A percentile compares a stretch with the other conserved stretches of the same genome.
Evolutionary conservation across 2,329 filamentous ascomycete species (phyloP).

Genomic region (Claviceps sp.): DNA sequence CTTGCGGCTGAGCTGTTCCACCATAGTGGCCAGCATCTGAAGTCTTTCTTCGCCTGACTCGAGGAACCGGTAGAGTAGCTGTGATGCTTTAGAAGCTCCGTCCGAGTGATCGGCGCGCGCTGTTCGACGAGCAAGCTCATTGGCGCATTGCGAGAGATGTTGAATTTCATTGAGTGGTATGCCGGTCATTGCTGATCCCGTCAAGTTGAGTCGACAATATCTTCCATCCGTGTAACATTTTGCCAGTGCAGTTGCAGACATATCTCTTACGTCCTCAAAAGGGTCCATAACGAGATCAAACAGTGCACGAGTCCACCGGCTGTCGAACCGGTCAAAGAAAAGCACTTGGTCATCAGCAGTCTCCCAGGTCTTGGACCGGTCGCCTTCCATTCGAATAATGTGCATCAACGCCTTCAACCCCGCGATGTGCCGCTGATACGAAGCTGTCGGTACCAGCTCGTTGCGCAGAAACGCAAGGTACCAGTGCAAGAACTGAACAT

Average conservation of each 20-base stretch:
- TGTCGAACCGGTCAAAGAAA: slow-evolving; percentile 30
- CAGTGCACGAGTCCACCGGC: slow-evolving; percentile 46
- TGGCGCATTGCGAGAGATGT: slow-evolving; percentile 37
- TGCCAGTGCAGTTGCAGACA: slow-evolving; percentile 35
- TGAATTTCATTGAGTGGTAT: slow-evolving; percentile 21
- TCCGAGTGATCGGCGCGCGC: slow-evolving; percentile 87
- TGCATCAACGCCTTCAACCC: slow-evolving; percentile 57
- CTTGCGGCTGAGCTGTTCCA: slow-evolving; percentile 51
- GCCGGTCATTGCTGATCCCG: slow-evolving; percentile 5
- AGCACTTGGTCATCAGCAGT: slow-evolving; percentile 24
- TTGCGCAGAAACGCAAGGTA: slow-evolving; percentile 58
- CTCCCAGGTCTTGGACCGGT: slow-evolving; percentile 29
- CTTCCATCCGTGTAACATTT: slow-evolving; percentile 31
- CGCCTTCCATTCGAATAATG: slow-evolving; percentile 57
- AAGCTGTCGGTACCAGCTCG: slow-evolving; percentile 68
- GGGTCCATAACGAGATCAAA: slow-evolving; percentile 76
- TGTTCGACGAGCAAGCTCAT: slow-evolving; percentile 50
- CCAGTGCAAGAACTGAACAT: slow-evolving; percentile 56
- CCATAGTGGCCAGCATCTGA: slow-evolving; percentile 41
- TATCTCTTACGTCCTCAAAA: slow-evolving; percentile 76
- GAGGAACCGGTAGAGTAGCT: slow-evolving; percentile 51
- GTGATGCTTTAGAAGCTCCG: slow-evolving; percentile 66
- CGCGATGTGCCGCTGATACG: slow-evolving; percentile 81
- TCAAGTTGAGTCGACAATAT: slow-evolving; percentile 15
- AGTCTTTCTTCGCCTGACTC: slow-evolving; percentile 27